These are phyloP conservation scores for Epichloe coenophiala DNA, from an alignment of 2,329 filamentous ascomycete genomes.

Conservation along the genomic window DNA sequence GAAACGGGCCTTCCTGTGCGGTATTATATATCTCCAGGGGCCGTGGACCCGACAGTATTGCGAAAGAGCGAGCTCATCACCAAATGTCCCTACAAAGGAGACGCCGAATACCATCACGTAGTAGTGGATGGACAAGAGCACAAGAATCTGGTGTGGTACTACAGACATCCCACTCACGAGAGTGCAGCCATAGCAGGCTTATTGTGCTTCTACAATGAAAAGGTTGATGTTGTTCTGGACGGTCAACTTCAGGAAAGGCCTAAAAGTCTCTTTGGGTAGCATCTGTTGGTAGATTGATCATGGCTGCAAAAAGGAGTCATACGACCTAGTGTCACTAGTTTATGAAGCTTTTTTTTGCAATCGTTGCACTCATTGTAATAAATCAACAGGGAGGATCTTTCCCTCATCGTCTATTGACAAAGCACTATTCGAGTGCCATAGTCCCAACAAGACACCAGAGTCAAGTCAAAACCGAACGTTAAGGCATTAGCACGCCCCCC, in stretches of 20 bases:
- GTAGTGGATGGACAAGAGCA: slow-evolving; percentile 28
- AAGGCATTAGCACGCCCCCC: too few relatives aligned
- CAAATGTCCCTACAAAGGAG: slow-evolving; percentile 54
- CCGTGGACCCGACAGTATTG: slow-evolving; percentile 32
- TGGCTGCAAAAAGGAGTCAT: neutral
- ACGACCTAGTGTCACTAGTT: neutral
- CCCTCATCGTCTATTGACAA: too few relatives aligned
- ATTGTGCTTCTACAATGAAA: slow-evolving; percentile 56
- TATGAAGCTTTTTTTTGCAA: neutral
- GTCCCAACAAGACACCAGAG: too few relatives aligned
- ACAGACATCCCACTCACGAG: slow-evolving; percentile 42
- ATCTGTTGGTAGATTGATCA: neutral
- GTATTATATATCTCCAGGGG: slow-evolving; percentile 43
- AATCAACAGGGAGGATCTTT: too few relatives aligned
- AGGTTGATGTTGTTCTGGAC: slow-evolving; percentile 48
- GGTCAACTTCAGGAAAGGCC: slow-evolving; percentile 19
- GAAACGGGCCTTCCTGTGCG: slow-evolving; percentile 47
- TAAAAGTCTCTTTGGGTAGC: slow-evolving; percentile 1
- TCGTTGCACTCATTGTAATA: neutral
- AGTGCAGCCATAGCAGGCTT: slow-evolving; percentile 39
- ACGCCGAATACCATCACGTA: slow-evolving; percentile 48
- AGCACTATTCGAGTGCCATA: too few relatives aligned
- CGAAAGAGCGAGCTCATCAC: slow-evolving; percentile 37
- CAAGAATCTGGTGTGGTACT: slow-evolving; percentile 49
- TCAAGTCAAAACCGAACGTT: too few relatives aligned